Evolutionary conservation across 257 asterid genomes (phyloP), one percentile per base, ranked within the genome.

Genomic region (Avicennia marina): DNA sequence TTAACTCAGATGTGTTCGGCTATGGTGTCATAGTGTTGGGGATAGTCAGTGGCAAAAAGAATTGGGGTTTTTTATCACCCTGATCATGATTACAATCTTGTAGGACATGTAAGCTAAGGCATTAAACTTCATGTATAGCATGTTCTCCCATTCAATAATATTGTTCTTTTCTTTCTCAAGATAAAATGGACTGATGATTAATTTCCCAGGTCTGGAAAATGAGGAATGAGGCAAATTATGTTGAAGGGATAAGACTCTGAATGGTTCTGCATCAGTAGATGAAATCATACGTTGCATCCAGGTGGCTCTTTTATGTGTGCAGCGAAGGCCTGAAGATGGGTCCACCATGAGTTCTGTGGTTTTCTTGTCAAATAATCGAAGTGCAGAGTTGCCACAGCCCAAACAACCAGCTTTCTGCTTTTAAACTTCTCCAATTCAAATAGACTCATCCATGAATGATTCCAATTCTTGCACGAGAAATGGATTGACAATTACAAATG

Each of bases 1-100:
- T 48, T 4, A 80, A 80, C 36, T 80, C 86, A 0, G 86, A 80
- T 22, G 83, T 76, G n/a, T 80, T 76, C 24, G 76, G 81, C 57
- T 79, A 43, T 2, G 85, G 85, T 17, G 85, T 79, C 56, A 31
- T 79, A 19, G 78, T 73, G 34, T 47, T 80, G 20, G 86, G 76
- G 60, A 70, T 71, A 7, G 69, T 73, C 26, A 76, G 75, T 17
- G 83, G 86, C n/a, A 31, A 65, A 49, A 53, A 80, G 67, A 51
- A 80, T 70, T 33, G 17, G 81, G 42, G 76, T 78, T 53, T 80
- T 76, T 39, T 64, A 76, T 55, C 63, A 62, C 19, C 54, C 63
- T 7, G 53, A 71, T 59, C 66, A 67, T 26, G 54, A 73, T 20
- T 57, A 50, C 2, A 80, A 76, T 68, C 83, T 80, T 46, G 65